These are phyloP conservation scores for Lachancea meyersii DNA, from an alignment of 805 yeast species.

Conservation along the genomic window DNA sequence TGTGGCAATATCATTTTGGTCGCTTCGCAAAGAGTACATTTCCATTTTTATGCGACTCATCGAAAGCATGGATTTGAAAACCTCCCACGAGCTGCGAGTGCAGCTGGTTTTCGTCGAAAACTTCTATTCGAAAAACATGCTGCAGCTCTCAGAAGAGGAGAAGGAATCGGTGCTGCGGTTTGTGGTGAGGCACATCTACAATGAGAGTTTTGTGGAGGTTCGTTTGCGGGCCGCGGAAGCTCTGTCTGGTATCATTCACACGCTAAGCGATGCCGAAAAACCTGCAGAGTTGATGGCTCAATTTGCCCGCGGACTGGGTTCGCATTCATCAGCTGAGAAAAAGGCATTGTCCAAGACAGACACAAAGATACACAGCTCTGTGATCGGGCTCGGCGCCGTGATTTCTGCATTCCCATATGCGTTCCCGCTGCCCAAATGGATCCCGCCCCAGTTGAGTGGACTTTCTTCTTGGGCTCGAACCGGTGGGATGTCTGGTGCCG, in stretches of 20 bases:
- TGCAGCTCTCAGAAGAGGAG: conserved; percentile 45
- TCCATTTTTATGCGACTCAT: conserved; percentile 40
- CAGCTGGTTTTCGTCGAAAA: conserved; percentile 66
- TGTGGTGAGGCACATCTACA: conserved; percentile 45
- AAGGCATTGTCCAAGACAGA: conserved; percentile 36
- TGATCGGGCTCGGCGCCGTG: conserved; percentile 81
- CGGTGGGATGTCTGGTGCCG: conserved; percentile 71
- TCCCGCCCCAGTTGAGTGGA: conserved; percentile 63
- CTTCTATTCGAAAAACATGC: conserved; percentile 61
- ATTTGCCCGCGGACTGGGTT: conserved; percentile 33
- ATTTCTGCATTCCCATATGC: conserved; percentile 84
- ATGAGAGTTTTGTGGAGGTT: conserved; percentile 63
- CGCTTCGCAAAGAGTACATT: conserved; percentile 40
- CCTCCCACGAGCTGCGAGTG: conserved; percentile 58
- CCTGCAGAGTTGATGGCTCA: conserved; percentile 35
- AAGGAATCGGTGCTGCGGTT: conserved; percentile 45
- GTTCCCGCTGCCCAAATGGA: conserved; percentile 89
- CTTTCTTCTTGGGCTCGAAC: conserved; percentile 69
- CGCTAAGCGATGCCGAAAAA: conserved; percentile 40
- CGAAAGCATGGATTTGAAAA: conserved; percentile 33
- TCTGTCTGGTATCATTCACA: conserved; percentile 74
- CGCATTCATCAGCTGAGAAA: conserved; percentile 25
- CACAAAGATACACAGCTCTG: conserved; percentile 69
- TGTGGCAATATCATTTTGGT: conserved; percentile 41
- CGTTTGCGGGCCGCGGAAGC: conserved; percentile 67